phyloP scores from a whole-genome alignment of 2,329 filamentous ascomycete genomes.

The Colletotrichum aenigma region DNA sequence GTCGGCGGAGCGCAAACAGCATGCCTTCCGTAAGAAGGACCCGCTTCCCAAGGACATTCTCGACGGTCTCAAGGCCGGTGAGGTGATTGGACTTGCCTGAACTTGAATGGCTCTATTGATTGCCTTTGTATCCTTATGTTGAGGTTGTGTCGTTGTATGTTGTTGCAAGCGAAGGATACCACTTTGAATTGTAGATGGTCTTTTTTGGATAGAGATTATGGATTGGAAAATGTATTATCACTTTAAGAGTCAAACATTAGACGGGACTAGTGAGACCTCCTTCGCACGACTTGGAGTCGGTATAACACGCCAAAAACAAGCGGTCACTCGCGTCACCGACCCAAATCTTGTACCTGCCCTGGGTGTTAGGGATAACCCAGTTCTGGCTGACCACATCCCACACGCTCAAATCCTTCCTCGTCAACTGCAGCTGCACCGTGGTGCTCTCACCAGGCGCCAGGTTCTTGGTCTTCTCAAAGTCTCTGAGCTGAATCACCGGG shows the following conservation, averaged over 20 bases:
- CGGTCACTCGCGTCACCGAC: constrained; percentile 41
- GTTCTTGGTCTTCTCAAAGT: constrained; percentile 70
- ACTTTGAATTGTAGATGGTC: neutral
- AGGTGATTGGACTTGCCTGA: constrained; percentile 26
- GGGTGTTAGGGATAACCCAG: constrained; percentile 58
- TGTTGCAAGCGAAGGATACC: neutral
- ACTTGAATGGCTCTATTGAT: neutral
- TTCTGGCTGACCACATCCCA: constrained; percentile 73
- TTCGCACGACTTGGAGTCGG: constrained; percentile 13
- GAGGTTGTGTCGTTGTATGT: neutral
- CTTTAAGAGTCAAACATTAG: neutral
- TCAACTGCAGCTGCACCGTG: constrained; percentile 63
- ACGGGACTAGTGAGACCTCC: constrained; percentile 9
- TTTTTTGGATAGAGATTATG: neutral
- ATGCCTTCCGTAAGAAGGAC: constrained; percentile 37
- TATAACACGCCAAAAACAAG: constrained; percentile 21
- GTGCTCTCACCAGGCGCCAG: constrained; percentile 58
- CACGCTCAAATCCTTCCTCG: constrained; percentile 72
- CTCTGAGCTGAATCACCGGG: constrained; percentile 69
- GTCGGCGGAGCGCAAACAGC: constrained; percentile 34
- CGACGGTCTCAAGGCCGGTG: constrained; percentile 39
- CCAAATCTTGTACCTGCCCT: constrained; percentile 43
- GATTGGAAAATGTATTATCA: neutral
- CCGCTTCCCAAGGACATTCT: constrained; percentile 35
- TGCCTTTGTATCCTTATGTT: neutral